Evolutionary conservation across 2,329 filamentous ascomycete genomes (phyloP).

Genomic region (Paraconiothyrium brasiliense): DNA sequence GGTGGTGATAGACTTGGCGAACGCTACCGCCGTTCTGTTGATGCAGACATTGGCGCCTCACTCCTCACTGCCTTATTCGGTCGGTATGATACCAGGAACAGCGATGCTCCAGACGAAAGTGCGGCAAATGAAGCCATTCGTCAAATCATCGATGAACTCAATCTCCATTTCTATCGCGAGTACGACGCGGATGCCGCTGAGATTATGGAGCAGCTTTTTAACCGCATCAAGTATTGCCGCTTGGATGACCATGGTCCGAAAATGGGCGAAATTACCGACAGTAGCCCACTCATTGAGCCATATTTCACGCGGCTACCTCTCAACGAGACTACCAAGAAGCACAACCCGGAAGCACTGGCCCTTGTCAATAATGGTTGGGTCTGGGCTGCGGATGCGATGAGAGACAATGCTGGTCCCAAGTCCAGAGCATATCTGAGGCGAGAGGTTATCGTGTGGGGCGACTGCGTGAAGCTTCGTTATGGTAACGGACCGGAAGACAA

Average conservation of each 20-base stretch:
- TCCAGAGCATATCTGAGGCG: conserved; percentile 94
- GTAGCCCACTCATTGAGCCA: conserved; percentile 86
- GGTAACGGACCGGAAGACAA: conserved; percentile 82
- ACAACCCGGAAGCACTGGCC: conserved; percentile 78
- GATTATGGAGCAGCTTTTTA: conserved; percentile 90
- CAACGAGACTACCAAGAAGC: conserved; percentile 80
- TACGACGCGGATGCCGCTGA: conserved; percentile 85
- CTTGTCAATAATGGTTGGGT: conserved; percentile 98
- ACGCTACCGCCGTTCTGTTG: conserved; percentile 76
- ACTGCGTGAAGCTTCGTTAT: conserved; percentile 97
- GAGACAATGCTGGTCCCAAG: conserved; percentile 89
- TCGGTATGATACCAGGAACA: conserved; percentile 65
- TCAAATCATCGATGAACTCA: conserved; percentile 81
- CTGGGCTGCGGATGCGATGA: conserved; percentile 93
- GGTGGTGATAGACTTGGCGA: conserved; percentile 81
- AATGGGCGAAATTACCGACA: conserved; percentile 77
- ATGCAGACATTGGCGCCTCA: conserved; percentile 75
- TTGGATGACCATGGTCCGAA: conserved; percentile 93
- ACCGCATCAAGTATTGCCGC: conserved; percentile 92
- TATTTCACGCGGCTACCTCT: conserved; percentile 92
- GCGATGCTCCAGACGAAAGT: conserved; percentile 61
- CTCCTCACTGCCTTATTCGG: conserved; percentile 75
- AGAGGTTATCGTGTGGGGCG: conserved; percentile 97
- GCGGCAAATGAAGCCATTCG: conserved; percentile 62
- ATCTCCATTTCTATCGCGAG: conserved; percentile 88